A percentile compares a stretch with the other conserved stretches of the same genome.
phyloP scores from a whole-genome alignment of 139 green algal species.

The Coelastrella sp. region DNA sequence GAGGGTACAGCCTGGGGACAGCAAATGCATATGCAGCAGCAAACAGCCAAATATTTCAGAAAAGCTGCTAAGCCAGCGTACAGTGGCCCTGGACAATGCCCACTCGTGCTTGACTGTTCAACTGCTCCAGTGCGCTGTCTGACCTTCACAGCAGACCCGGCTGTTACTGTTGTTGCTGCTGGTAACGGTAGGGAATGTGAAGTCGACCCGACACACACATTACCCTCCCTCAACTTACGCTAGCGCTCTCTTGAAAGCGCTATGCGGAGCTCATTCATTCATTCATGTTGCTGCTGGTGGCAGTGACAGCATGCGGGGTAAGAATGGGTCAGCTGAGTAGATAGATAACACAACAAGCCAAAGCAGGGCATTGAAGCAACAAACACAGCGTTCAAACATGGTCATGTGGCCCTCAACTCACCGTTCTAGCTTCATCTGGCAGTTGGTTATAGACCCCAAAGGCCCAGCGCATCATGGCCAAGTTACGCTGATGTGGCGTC shows the following conservation, averaged over 20 bases:
- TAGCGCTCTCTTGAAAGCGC: too few relatives aligned
- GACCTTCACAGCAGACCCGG: neutral
- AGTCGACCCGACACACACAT: too few relatives aligned
- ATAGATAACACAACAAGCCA: too few relatives aligned
- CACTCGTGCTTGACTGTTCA: neutral
- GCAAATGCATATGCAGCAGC: neutral
- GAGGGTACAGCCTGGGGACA: neutral
- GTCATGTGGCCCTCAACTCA: neutral
- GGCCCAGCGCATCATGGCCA: slow-evolving; percentile 38
- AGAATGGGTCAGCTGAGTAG: too few relatives aligned
- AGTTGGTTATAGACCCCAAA: slow-evolving; percentile 44
- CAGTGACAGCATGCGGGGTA: too few relatives aligned
- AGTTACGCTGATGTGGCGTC: slow-evolving; percentile 43
- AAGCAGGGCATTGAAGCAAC: too few relatives aligned
- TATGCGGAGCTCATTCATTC: too few relatives aligned
- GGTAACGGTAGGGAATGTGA: neutral
- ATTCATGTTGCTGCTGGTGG: too few relatives aligned
- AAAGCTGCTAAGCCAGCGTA: too few relatives aligned
- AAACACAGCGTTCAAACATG: too few relatives aligned
- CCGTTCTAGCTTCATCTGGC: slow-evolving; percentile 5
- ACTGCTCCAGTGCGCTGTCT: neutral
- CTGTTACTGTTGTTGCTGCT: neutral
- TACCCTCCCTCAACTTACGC: too few relatives aligned
- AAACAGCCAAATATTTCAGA: too few relatives aligned
- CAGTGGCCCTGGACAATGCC: neutral